phyloP scores from a whole-genome alignment of 2,329 filamentous ascomycete genomes.

The Talaromyces sp. region DNA sequence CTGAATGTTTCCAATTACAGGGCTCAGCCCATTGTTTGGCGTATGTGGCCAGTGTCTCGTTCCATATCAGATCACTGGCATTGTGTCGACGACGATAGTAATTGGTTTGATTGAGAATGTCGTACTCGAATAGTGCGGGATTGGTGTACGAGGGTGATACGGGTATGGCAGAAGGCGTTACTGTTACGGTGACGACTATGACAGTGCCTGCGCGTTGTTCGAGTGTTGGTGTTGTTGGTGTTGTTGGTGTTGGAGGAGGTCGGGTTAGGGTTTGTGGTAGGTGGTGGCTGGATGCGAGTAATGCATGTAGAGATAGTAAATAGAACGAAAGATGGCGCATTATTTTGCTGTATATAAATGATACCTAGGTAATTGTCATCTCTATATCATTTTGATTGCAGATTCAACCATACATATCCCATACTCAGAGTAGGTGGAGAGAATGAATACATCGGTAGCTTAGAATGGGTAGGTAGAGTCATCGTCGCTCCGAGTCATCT shows the following conservation, averaged over 20 bases:
- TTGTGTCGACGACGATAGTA: constrained; percentile 72
- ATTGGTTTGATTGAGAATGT: constrained; percentile 10
- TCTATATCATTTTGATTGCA: neutral
- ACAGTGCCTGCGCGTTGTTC: constrained; percentile 1
- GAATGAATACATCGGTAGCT: no score
- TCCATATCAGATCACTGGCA: constrained; percentile 60
- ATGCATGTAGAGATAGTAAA: neutral
- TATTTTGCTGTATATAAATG: neutral
- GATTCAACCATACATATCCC: neutral
- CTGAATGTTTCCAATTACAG: constrained; percentile 43
- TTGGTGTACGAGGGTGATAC: constrained; percentile 8
- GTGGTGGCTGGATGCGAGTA: neutral
- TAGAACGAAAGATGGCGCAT: neutral
- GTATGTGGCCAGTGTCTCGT: constrained; percentile 56
- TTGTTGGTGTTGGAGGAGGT: neutral
- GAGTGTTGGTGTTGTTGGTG: constrained; percentile 1
- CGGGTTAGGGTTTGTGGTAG: neutral
- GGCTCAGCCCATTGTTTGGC: constrained; percentile 59
- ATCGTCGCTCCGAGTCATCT: neutral
- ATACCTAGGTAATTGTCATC: neutral
- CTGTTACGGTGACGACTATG: constrained; percentile 12
- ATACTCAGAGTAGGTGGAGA: neutral
- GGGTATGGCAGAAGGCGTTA: neutral
- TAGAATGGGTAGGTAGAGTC: neutral
- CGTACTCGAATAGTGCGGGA: neutral